Conservation (phyloP, 768 basidiomycete species). For the Lanmaoa pseudosensibilis region DNA sequence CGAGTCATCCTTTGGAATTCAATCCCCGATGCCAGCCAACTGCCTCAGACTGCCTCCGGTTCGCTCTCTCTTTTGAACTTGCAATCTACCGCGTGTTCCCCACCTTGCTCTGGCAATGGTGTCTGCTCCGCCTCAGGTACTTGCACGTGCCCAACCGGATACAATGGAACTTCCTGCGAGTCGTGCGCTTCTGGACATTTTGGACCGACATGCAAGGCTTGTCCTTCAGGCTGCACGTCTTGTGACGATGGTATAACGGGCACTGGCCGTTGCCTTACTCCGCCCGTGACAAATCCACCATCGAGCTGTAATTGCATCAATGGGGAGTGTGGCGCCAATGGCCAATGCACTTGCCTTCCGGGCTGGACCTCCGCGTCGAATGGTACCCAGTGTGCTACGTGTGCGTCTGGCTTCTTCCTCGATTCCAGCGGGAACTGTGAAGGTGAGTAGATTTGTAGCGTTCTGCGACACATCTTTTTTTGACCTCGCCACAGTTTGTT, state of each 20-base stretch:
- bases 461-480: neutral
- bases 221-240: constrained; percentile 62
- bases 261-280: constrained; percentile 65
- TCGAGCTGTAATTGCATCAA: constrained; percentile 81
- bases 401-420: constrained; percentile 74
- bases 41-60: constrained; percentile 50
- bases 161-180: constrained; percentile 79
- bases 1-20: constrained; percentile 78
- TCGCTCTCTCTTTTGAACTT: constrained; percentile 66
- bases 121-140: constrained; percentile 69
- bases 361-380: constrained; percentile 74
- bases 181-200: constrained; percentile 73
- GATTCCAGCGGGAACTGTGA: constrained; percentile 69
- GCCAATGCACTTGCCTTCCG: constrained; percentile 72
- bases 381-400: constrained; percentile 76
- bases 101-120: constrained; percentile 71
- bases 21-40: constrained; percentile 70
- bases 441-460: constrained; percentile 40
- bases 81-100: constrained; percentile 72
- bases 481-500: constrained; percentile 52
- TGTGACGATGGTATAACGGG: constrained; percentile 85
- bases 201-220: constrained; percentile 68
- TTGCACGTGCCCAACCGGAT: constrained; percentile 73
- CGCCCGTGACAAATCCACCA: constrained; percentile 50
- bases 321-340: constrained; percentile 66